phyloP scores from a whole-genome alignment of 2,329 filamentous ascomycete species.

The Rhytidhysteron rufulum region DNA sequence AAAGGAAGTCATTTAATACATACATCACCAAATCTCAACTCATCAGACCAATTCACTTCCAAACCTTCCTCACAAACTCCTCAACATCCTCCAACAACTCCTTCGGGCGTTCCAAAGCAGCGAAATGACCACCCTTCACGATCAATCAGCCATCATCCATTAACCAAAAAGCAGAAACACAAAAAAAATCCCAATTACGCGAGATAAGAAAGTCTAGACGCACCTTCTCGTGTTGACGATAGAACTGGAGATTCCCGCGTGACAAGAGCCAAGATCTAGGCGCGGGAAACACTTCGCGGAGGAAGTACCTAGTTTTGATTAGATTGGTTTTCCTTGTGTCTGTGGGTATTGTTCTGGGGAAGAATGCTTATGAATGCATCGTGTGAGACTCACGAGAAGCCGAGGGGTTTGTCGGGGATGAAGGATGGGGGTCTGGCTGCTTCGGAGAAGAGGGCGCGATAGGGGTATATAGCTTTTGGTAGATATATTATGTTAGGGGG shows the following conservation, averaged over 20 bases:
- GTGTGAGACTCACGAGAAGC: no score
- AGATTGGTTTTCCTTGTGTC: no score
- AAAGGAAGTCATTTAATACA: no score
- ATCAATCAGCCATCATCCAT: no score
- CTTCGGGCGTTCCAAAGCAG: conserved; percentile 44
- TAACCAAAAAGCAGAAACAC: not conserved
- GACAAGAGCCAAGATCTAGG: conserved; percentile 36
- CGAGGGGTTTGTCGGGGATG: conserved; percentile 42
- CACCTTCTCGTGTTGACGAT: conserved; percentile 30
- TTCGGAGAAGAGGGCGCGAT: conserved; percentile 32
- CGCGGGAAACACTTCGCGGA: conserved; percentile 38
- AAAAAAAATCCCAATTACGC: not conserved
- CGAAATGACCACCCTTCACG: conserved; percentile 56
- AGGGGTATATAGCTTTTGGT: conserved; percentile 49
- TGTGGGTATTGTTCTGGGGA: no score
- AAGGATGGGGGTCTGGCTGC: not conserved
- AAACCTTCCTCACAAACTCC: conserved; percentile 38
- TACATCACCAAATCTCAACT: not conserved
- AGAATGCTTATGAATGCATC: no score
- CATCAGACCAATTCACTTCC: conserved; percentile 12
- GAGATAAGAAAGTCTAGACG: not conserved
- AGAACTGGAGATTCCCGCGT: conserved; percentile 37
- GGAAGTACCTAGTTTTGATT: no score
- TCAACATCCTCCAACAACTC: conserved; percentile 44
- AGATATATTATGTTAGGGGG: no score